Evolutionary conservation across 2,329 filamentous ascomycete genomes (phyloP).

Genomic region (Colletotrichum viniferum): DNA sequence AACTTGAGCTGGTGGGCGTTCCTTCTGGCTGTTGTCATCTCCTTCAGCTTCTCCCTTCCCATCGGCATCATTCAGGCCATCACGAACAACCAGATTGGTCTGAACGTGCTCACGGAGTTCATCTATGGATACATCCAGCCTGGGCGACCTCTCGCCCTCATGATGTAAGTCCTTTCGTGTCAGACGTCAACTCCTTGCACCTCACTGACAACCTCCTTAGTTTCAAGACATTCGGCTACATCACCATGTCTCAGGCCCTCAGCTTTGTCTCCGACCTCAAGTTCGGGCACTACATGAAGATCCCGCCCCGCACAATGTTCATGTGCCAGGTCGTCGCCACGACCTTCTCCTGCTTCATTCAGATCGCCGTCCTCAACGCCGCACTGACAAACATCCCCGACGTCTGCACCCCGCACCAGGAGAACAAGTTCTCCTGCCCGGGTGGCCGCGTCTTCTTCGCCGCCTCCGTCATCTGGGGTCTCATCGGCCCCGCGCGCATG

Average conservation of each 20-base stretch:
- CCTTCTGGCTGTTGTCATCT: conserved; percentile 67
- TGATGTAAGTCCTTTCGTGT: too few relatives aligned
- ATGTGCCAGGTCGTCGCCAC: conserved; percentile 69
- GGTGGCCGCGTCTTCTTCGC: conserved; percentile 69
- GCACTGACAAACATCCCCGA: conserved; percentile 64
- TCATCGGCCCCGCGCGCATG: conserved; percentile 67
- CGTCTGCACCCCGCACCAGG: conserved; percentile 64
- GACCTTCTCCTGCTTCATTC: conserved; percentile 69
- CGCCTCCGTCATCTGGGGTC: conserved; percentile 71
- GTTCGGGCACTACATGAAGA: conserved; percentile 77
- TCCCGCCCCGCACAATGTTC: conserved; percentile 71
- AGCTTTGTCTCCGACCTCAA: conserved; percentile 71
- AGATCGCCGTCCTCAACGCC: conserved; percentile 68
- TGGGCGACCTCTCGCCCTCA: conserved; percentile 72
- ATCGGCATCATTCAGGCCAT: conserved; percentile 73
- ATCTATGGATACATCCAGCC: conserved; percentile 78
- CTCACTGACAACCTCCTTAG: conserved; percentile 34
- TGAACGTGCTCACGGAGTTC: conserved; percentile 79
- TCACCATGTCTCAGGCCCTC: conserved; percentile 69
- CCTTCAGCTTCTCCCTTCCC: conserved; percentile 67
- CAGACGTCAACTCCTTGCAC: too few relatives aligned
- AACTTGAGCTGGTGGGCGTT: conserved; percentile 77
- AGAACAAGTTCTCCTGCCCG: conserved; percentile 66
- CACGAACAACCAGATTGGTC: conserved; percentile 72
- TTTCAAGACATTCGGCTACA: conserved; percentile 68